Evolutionary conservation across 495 filamentous ascomycete genomes (phyloP).

Genomic region (Cudoniella acicularis): DNA sequence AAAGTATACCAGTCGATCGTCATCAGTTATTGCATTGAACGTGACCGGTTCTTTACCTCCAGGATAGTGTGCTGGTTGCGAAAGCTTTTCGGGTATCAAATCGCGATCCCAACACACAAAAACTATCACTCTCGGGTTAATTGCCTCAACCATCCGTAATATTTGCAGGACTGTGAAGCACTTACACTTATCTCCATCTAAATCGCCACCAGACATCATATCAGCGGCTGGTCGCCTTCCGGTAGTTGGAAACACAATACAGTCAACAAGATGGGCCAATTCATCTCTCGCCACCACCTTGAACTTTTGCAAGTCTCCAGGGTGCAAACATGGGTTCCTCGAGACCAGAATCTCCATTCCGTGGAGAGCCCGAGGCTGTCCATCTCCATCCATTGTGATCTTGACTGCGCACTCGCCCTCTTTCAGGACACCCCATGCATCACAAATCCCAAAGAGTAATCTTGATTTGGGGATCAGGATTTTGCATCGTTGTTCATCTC

Average conservation of each 20-base stretch:
- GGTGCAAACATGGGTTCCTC: constrained; percentile 50
- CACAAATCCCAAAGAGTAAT: constrained; percentile 47
- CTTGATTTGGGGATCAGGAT: constrained; percentile 44
- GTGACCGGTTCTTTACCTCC: constrained; percentile 39
- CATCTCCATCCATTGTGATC: constrained; percentile 40
- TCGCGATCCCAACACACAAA: constrained; percentile 52
- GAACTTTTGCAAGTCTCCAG: constrained; percentile 51
- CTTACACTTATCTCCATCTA: constrained; percentile 50
- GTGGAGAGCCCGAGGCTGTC: constrained; percentile 34
- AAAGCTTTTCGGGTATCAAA: constrained; percentile 39
- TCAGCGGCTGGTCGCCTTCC: constrained; percentile 46
- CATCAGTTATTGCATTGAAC: constrained; percentile 41
- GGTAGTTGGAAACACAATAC: constrained; percentile 46
- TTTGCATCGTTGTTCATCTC: constrained; percentile 40
- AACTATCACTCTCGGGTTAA: constrained; percentile 26
- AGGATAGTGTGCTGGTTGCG: constrained; percentile 43
- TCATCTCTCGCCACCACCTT: constrained; percentile 37
- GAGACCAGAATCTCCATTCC: constrained; percentile 44
- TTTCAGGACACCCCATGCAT: constrained; percentile 41
- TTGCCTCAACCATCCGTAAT: background rate
- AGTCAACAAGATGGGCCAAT: constrained; percentile 44
- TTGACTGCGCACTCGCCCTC: constrained; percentile 43
- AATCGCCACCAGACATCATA: constrained; percentile 51
- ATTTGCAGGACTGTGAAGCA: background rate
- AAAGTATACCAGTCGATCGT: constrained; percentile 45